phyloP scores from a whole-genome alignment of 78 protist genomes.

The Dictyostelium purpureum region DNA sequence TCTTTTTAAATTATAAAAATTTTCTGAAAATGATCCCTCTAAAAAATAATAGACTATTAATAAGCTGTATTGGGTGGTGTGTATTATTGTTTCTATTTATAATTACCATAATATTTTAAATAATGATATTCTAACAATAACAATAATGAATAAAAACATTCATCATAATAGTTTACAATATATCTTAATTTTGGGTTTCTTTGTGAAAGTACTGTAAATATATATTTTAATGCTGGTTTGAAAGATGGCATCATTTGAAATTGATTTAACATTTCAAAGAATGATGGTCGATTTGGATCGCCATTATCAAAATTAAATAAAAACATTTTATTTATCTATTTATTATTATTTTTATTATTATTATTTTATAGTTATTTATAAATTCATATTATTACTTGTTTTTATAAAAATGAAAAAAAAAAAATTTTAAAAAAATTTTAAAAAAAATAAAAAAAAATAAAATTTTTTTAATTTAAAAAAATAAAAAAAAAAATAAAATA shows the following conservation, averaged over 20 bases:
- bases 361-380: background rate
- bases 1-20: constrained; percentile 79
- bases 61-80: background rate
- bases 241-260: constrained; percentile 83
- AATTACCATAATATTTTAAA: constrained; percentile 70
- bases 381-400: background rate
- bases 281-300: constrained; percentile 80
- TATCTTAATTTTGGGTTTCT: constrained; percentile 48
- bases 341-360: background rate
- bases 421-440: too few species aligned
- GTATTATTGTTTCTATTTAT: background rate
- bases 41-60: background rate
- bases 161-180: constrained; percentile 76
- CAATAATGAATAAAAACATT: constrained; percentile 66
- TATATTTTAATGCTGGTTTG: constrained; percentile 80
- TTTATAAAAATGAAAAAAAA: background rate
- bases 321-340: constrained; percentile 13
- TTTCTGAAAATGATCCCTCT: constrained; percentile 84
- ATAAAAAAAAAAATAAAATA: too few species aligned
- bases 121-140: constrained; percentile 79
- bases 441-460: background rate
- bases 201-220: constrained; percentile 70
- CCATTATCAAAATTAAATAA: constrained; percentile 70
- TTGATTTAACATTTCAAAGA: constrained; percentile 84
- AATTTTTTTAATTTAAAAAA: background rate